These are phyloP conservation scores for Hordeum vulgare DNA, from an alignment of 176 grass and related monocot genomes.

Conservation along the genomic window DNA sequence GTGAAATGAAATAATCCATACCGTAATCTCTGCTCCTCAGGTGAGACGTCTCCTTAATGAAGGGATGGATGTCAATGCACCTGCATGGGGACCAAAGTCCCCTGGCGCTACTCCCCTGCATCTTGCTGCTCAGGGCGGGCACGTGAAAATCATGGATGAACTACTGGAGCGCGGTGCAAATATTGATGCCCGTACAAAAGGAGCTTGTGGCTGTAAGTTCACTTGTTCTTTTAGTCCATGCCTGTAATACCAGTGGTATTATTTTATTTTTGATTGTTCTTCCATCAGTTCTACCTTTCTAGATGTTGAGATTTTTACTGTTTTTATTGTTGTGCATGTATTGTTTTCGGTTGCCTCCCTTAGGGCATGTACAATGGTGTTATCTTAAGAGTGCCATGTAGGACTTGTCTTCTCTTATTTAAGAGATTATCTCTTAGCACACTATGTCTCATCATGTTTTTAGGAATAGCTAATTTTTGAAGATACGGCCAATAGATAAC, in stretches of 20 bases:
- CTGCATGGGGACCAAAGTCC: conserved; percentile 72
- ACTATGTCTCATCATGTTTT: too few species aligned
- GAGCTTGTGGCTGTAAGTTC: conserved; percentile 92
- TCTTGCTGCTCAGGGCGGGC: conserved; percentile 89
- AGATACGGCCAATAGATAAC: too few species aligned
- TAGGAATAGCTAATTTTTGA: too few species aligned
- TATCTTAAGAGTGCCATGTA: too few species aligned
- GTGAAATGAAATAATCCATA: neutral
- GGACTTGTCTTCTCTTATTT: too few species aligned
- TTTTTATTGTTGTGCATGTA: neutral
- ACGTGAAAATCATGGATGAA: conserved; percentile 91
- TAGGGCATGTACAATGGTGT: too few species aligned
- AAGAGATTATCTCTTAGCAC: too few species aligned
- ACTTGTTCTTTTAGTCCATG: neutral
- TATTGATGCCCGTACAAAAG: conserved; percentile 95
- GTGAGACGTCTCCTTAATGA: conserved; percentile 72
- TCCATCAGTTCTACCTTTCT: neutral
- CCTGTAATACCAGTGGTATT: neutral
- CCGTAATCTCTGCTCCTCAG: conserved; percentile 6
- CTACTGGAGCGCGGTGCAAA: conserved; percentile 86
- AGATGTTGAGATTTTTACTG: neutral
- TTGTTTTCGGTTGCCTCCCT: neutral
- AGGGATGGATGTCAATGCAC: conserved; percentile 76
- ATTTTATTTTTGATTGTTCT: neutral
- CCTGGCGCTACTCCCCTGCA: conserved; percentile 79